Evolutionary conservation across 2,329 filamentous ascomycete genomes (phyloP), one percentile per base, ranked within the genome.

Genomic region (Apiospora malaysiana): DNA sequence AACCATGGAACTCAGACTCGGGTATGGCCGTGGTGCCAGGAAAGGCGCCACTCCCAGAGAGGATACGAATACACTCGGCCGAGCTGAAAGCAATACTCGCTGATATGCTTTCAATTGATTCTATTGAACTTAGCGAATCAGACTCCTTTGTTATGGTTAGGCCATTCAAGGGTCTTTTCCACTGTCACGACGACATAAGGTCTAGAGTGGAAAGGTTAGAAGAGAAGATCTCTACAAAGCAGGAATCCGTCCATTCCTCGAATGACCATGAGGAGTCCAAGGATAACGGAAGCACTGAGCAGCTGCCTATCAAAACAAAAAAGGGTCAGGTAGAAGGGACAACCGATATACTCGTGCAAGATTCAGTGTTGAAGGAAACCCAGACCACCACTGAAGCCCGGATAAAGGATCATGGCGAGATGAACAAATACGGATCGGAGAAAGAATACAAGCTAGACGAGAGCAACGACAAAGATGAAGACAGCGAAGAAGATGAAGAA

Each of bases 31-130:
- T 46, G 18, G 12, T 0, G 0, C 1, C 8, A 16, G 66, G 66
- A 5, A 42, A 49, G 25, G 70, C 4, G 12, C 63, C 69, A 14
- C 56, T 74, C 0, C 73, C 73, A 25, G 73, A 75, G 46, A 47
- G 71, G 42, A 69, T 74, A 27, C 43, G 74, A 25, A 73, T 75
- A 16, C 66, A 75, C 25, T 75, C 74, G 0, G 40, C 21, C 1
- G 27, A 18, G 0, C 43, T 75, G 3, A 40, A 47, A 10, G 37
- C 65, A 4, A 71, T 70, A 10, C 70, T 75, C 2, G 45, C 45
- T 9, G 45, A 32, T 1, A 49, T 56, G 27, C 4, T 69, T 2
- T 25, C 51, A 2, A 1, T 16, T 1, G 10, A 21, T 8, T 10
- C 25, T 1, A 1, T 16, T 7, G 10, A 32, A 1, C 12, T 45